A percentile compares a stretch with the other conserved stretches of the same genome.
Conservation (phyloP, 1,284 basidiomycete genomes). For the Mycosarcoma maydis region DNA sequence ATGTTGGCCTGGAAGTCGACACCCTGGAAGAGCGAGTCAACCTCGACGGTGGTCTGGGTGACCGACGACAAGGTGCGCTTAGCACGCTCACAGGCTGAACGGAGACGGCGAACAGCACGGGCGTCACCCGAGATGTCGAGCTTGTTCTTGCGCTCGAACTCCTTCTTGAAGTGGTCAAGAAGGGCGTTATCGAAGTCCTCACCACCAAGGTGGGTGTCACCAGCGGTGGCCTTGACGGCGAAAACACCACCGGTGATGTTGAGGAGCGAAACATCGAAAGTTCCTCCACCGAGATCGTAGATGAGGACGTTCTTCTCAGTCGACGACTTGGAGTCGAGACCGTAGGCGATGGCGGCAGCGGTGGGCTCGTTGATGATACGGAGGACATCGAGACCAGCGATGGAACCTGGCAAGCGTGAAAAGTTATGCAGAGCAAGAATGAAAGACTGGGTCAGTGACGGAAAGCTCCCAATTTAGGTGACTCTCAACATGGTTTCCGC, state of each 20-base stretch:
- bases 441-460: conserved; percentile 3
- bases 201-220: conserved; percentile 76
- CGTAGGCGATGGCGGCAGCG: conserved; percentile 70
- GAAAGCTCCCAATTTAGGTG: neutral
- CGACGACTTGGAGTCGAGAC: conserved; percentile 70
- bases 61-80: conserved; percentile 98
- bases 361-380: conserved; percentile 77
- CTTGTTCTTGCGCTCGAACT: conserved; percentile 78
- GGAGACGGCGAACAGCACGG: conserved; percentile 92
- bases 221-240: conserved; percentile 75
- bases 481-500: conserved; percentile 4
- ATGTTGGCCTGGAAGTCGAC: conserved; percentile 68
- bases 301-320: conserved; percentile 95
- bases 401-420: conserved; percentile 68
- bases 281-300: conserved; percentile 97
- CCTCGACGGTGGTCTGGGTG: conserved; percentile 97
- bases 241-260: conserved; percentile 75
- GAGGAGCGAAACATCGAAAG: conserved; percentile 76
- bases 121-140: conserved; percentile 94
- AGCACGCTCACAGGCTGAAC: conserved; percentile 97
- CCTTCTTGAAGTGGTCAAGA: conserved; percentile 80
- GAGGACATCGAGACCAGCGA: conserved; percentile 75
- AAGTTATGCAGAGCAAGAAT: neutral
- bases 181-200: conserved; percentile 99
- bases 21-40: conserved; percentile 96